Evolutionary conservation across 768 basidiomycete species (phyloP).

Genomic region (Termitomyces sp.): DNA sequence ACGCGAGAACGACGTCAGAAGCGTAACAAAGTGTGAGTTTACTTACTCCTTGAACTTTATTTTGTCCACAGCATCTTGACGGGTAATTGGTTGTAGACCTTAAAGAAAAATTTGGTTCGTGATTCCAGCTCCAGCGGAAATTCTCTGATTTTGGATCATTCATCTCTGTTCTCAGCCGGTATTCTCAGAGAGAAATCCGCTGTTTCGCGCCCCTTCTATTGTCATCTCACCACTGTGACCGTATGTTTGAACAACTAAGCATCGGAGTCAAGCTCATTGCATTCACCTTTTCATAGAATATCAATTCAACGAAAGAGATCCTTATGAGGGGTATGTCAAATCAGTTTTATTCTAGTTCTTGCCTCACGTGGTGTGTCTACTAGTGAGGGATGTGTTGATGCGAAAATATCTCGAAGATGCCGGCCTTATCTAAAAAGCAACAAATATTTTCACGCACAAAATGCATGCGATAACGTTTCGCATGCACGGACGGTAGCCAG

Average conservation of each 20-base stretch:
- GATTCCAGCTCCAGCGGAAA: background rate
- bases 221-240: constrained; percentile 64
- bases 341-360: background rate
- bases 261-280: background rate
- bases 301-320: constrained; percentile 49
- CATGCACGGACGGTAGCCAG: background rate
- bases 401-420: constrained; percentile 36
- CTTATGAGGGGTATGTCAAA: constrained; percentile 36
- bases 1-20: constrained; percentile 55
- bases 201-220: constrained; percentile 48
- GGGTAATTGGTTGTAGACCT: constrained; percentile 26
- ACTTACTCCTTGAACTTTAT: background rate
- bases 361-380: background rate
- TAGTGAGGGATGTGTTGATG: constrained; percentile 46
- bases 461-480: background rate
- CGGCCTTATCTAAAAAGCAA: constrained; percentile 23
- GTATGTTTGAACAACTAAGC: constrained; percentile 29
- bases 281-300: constrained; percentile 36
- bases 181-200: constrained; percentile 41
- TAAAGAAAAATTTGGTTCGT: constrained; percentile 41
- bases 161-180: constrained; percentile 23
- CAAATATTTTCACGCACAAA: background rate
- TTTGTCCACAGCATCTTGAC: constrained; percentile 1
- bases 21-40: constrained; percentile 58
- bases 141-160: background rate